Conservation (phyloP, 208 protist genomes). For the Trypanosoma conorhini region DNA sequence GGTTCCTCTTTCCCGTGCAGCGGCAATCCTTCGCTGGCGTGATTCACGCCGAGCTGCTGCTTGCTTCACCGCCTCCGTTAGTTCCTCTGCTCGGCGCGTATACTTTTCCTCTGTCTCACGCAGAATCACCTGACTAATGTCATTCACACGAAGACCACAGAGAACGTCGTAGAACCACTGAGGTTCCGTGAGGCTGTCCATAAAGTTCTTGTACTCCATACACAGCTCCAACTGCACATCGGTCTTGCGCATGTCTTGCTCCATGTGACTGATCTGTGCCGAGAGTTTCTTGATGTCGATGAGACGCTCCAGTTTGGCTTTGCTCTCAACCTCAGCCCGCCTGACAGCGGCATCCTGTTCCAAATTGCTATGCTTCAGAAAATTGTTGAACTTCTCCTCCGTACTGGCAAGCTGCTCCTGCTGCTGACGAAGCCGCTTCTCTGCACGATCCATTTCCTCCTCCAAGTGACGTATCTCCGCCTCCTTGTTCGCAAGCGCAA, state of each 20-base stretch:
- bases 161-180: slow-evolving; percentile 85
- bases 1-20: neutral
- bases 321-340: slow-evolving; percentile 90
- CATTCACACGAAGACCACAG: slow-evolving; percentile 60
- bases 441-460: slow-evolving; percentile 87
- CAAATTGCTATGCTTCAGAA: slow-evolving; percentile 95
- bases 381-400: slow-evolving; percentile 93
- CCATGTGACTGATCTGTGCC: slow-evolving; percentile 82
- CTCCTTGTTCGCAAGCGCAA: slow-evolving; percentile 94
- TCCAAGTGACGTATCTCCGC: slow-evolving; percentile 95
- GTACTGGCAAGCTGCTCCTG: slow-evolving; percentile 94
- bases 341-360: slow-evolving; percentile 95
- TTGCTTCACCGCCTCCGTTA: slow-evolving; percentile 26
- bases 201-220: slow-evolving; percentile 90
- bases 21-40: neutral
- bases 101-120: slow-evolving; percentile 53
- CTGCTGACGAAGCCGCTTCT: slow-evolving; percentile 90
- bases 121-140: slow-evolving; percentile 61
- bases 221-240: slow-evolving; percentile 93
- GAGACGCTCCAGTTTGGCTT: slow-evolving; percentile 91
- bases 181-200: slow-evolving; percentile 89
- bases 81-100: slow-evolving; percentile 28
- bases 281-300: slow-evolving; percentile 96
- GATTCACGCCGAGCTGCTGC: slow-evolving; percentile 12
- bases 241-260: slow-evolving; percentile 91